These are phyloP conservation scores for Penicillium ochrochloron DNA, from an alignment of 495 filamentous ascomycete genomes.

Conservation along the genomic window DNA sequence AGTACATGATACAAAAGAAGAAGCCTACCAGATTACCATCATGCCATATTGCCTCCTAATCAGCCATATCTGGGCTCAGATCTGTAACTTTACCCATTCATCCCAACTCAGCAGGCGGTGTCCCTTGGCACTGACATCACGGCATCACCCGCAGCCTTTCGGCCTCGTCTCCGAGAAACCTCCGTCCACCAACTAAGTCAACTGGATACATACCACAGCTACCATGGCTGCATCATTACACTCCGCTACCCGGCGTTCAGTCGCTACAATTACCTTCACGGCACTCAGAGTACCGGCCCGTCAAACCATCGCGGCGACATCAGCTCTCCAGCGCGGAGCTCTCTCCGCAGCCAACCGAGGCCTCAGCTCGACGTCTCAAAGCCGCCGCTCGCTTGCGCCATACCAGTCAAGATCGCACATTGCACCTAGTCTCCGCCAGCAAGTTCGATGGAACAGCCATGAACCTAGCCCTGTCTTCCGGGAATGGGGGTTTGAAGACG, in stretches of 20 bases:
- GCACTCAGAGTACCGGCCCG: slow-evolving; percentile 24
- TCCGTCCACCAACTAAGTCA: neutral
- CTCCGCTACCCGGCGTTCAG: slow-evolving; percentile 25
- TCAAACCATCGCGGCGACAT: slow-evolving; percentile 16
- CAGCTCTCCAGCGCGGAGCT: slow-evolving; percentile 20
- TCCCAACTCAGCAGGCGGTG: slow-evolving; percentile 29
- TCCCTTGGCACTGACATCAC: slow-evolving; percentile 42
- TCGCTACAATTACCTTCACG: slow-evolving; percentile 20
- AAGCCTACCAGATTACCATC: neutral
- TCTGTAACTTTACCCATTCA: neutral
- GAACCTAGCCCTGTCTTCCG: slow-evolving; percentile 22
- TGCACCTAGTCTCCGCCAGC: neutral
- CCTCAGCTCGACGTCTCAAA: slow-evolving; percentile 14
- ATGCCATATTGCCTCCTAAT: neutral
- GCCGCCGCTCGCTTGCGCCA: slow-evolving; percentile 6
- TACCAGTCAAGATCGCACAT: neutral
- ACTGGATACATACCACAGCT: neutral
- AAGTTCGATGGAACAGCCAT: slow-evolving; percentile 35
- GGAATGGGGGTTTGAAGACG: slow-evolving; percentile 51
- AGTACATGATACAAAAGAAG: neutral
- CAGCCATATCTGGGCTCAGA: too few species aligned
- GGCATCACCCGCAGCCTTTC: slow-evolving; percentile 7
- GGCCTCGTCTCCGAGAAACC: slow-evolving; percentile 6
- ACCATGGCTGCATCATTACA: slow-evolving; percentile 34
- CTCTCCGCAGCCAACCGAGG: slow-evolving; percentile 27